Conservation (phyloP, 164 flowering plant species). For the Houttuynia cordata region DNA sequence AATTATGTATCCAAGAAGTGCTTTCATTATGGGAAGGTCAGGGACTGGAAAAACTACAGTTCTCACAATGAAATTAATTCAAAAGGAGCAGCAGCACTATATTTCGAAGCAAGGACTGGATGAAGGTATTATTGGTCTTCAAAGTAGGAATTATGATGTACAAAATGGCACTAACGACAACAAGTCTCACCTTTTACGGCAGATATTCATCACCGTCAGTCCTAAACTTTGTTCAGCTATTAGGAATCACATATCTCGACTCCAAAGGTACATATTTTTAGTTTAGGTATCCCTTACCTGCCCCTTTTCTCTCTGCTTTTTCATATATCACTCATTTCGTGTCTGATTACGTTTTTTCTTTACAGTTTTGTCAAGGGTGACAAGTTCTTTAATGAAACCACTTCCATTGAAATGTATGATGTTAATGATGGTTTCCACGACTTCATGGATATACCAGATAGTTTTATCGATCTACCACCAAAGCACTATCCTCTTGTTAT, state of each 20-base stretch:
- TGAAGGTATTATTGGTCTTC: background rate
- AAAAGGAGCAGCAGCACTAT: conserved; percentile 33
- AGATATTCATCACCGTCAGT: conserved; percentile 79
- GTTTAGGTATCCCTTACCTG: background rate
- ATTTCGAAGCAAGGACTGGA: conserved; percentile 23
- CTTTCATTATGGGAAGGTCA: conserved; percentile 70
- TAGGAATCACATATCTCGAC: conserved; percentile 38
- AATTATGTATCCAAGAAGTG: conserved; percentile 33
- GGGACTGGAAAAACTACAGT: conserved; percentile 90
- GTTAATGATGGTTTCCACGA: conserved; percentile 23
- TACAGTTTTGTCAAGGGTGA: conserved; percentile 38
- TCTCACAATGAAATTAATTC: conserved; percentile 55
- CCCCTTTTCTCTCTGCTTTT: background rate
- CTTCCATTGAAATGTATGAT: conserved; percentile 25
- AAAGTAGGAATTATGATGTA: background rate
- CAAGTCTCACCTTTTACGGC: conserved; percentile 24
- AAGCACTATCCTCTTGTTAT: conserved; percentile 54
- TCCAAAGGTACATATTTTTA: conserved; percentile 40
- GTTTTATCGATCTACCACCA: conserved; percentile 31
- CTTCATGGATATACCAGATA: conserved; percentile 47
- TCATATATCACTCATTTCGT: background rate
- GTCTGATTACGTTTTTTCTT: background rate
- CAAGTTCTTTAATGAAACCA: conserved; percentile 9
- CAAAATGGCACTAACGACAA: conserved; percentile 2
- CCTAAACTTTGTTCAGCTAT: conserved; percentile 62